Conservation (phyloP, 2,329 filamentous ascomycete species). For the Colletotrichum viniferum region DNA sequence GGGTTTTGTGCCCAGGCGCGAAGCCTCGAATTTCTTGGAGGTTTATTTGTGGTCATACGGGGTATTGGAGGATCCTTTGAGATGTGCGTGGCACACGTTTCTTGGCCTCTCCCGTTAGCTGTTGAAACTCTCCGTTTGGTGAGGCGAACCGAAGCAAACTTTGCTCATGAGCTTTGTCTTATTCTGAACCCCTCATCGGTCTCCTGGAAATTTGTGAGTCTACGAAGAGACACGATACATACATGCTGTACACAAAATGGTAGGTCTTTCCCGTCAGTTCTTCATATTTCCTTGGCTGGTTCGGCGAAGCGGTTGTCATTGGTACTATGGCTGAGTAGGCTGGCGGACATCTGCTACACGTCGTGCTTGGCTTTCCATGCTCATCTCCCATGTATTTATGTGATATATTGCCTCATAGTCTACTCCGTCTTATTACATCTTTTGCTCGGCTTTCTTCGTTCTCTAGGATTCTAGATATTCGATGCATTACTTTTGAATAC, state of each 20-base stretch:
- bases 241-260: accelerated
- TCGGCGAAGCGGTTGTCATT: accelerated
- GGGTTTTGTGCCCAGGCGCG: not conserved
- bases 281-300: not conserved
- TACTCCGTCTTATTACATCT: accelerated
- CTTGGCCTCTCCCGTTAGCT: not conserved
- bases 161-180: not conserved
- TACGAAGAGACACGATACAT: not conserved
- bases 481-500: not conserved
- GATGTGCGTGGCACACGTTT: accelerated
- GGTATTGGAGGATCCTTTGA: not conserved
- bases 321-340: accelerated
- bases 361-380: not conserved
- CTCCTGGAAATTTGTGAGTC: accelerated
- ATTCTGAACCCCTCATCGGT: not conserved
- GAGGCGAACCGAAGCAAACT: not conserved
- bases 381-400: accelerated
- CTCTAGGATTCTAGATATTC: not conserved
- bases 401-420: accelerated
- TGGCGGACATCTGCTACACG: accelerated
- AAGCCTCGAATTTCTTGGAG: not conserved
- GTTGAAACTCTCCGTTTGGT: not conserved
- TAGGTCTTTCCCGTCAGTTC: accelerated
- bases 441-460: not conserved
- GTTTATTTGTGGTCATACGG: not conserved